Conservation (phyloP, 2,329 filamentous ascomycete species). For the Cryoendolithus antarcticus region DNA sequence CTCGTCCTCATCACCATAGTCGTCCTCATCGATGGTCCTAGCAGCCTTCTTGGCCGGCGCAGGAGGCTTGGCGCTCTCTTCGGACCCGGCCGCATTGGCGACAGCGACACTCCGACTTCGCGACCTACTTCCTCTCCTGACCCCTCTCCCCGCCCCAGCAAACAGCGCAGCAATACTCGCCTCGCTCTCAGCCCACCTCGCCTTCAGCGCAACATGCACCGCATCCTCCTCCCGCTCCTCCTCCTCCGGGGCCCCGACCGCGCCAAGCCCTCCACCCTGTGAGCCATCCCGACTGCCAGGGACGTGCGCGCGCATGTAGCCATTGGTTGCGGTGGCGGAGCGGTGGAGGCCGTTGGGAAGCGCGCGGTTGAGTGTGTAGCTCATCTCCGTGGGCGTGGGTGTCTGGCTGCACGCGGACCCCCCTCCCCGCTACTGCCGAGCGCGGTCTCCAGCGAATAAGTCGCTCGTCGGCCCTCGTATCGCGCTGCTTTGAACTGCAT, state of each 20-base stretch:
- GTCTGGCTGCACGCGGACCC: background rate
- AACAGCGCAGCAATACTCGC: conserved; percentile 68
- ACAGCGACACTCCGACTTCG: conserved; percentile 9
- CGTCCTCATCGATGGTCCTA: conserved; percentile 69
- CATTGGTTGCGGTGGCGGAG: conserved; percentile 24
- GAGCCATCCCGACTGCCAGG: conserved; percentile 32
- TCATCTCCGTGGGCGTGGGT: conserved; percentile 13
- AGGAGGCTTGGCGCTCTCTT: conserved; percentile 33
- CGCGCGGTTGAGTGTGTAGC: conserved; percentile 28
- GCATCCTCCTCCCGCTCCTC: conserved; percentile 34
- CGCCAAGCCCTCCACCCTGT: conserved; percentile 23
- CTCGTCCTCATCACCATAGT: conserved; percentile 63
- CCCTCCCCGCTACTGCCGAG: no score
- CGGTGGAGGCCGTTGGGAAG: conserved; percentile 26
- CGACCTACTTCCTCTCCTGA: background rate
- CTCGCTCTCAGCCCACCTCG: conserved; percentile 66
- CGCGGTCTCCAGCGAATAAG: no score
- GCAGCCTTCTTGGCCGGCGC: conserved; percentile 59
- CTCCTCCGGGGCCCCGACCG: conserved; percentile 23
- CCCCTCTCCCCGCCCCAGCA: conserved; percentile 26
- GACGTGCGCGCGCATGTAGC: conserved; percentile 27
- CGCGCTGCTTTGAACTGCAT: no score
- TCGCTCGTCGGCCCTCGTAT: no score
- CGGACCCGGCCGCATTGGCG: conserved; percentile 8
- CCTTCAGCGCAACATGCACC: conserved; percentile 50